phyloP scores from a whole-genome alignment of 2,329 filamentous ascomycete species.

The Aspergillus eucalypticola region DNA sequence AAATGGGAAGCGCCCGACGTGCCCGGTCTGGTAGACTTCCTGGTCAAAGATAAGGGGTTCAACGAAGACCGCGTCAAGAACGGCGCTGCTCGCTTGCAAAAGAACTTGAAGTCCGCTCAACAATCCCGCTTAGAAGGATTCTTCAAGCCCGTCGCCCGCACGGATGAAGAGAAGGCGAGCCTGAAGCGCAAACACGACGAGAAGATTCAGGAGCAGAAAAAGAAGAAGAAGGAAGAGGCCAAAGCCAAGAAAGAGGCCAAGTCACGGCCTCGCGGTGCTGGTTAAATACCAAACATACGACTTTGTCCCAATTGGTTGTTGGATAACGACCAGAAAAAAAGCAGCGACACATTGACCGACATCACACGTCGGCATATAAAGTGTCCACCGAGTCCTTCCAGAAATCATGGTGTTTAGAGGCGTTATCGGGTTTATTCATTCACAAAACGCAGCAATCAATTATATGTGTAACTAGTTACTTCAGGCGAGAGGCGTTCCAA shows the following conservation, averaged over 20 bases:
- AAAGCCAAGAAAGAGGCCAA: constrained; percentile 94
- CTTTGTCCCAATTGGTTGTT: background rate
- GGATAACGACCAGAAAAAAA: background rate
- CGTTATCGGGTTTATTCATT: background rate
- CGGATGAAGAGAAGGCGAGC: constrained; percentile 77
- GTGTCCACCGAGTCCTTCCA: too few relatives aligned
- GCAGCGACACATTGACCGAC: background rate
- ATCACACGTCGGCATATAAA: background rate
- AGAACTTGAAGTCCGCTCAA: constrained; percentile 87
- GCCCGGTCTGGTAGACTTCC: constrained; percentile 83
- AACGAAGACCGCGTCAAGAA: constrained; percentile 88
- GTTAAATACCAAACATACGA: background rate
- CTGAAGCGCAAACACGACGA: constrained; percentile 93
- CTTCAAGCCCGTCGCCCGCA: constrained; percentile 90
- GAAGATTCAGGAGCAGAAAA: constrained; percentile 89
- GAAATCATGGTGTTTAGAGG: background rate
- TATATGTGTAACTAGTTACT: too few relatives aligned
- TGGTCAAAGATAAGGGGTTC: constrained; percentile 95
- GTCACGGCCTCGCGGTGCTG: constrained; percentile 73
- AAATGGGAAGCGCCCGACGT: constrained; percentile 96
- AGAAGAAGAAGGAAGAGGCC: constrained; percentile 90
- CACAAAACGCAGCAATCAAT: background rate
- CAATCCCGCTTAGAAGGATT: constrained; percentile 93
- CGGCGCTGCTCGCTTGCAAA: constrained; percentile 75
- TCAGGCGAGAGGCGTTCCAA: constrained; percentile 2